Conservation (phyloP, 441 rosid genomes). For the Euphorbia schlechtendalii region DNA sequence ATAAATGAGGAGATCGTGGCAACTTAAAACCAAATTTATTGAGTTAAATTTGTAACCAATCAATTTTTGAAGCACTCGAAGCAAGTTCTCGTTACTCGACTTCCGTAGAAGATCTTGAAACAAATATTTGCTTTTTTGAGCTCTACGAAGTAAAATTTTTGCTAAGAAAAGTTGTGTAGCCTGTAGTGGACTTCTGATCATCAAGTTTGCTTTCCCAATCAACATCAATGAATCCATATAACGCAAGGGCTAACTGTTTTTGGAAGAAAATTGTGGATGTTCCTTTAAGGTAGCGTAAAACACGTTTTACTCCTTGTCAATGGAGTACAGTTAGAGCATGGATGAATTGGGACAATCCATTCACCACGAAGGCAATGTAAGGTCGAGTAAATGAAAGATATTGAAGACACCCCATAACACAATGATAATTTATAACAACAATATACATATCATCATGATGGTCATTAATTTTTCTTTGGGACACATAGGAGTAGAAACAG, state of each 20-base stretch:
- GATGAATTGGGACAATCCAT: background rate
- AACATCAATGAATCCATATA: background rate
- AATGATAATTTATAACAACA: background rate
- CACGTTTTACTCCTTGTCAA: background rate
- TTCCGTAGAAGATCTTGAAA: background rate
- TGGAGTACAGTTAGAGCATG: background rate
- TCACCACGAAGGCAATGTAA: background rate
- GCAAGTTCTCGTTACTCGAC: background rate
- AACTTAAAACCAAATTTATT: too few relatives aligned
- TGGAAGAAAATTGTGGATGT: too few relatives aligned
- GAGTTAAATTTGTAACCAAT: background rate
- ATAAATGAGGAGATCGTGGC: too few relatives aligned
- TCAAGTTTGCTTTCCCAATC: background rate
- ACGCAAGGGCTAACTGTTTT: background rate
- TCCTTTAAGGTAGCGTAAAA: background rate
- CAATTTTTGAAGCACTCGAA: background rate
- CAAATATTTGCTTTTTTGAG: background rate
- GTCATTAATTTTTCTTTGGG: background rate
- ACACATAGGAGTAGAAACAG: background rate
- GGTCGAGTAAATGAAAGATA: background rate
- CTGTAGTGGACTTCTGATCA: background rate
- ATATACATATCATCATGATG: background rate
- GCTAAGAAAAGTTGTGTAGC: background rate
- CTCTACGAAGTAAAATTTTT: background rate
- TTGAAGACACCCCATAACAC: background rate